These are phyloP conservation scores for Salix caprea DNA, from an alignment of 345 rosid genomes.

Conservation along the genomic window DNA sequence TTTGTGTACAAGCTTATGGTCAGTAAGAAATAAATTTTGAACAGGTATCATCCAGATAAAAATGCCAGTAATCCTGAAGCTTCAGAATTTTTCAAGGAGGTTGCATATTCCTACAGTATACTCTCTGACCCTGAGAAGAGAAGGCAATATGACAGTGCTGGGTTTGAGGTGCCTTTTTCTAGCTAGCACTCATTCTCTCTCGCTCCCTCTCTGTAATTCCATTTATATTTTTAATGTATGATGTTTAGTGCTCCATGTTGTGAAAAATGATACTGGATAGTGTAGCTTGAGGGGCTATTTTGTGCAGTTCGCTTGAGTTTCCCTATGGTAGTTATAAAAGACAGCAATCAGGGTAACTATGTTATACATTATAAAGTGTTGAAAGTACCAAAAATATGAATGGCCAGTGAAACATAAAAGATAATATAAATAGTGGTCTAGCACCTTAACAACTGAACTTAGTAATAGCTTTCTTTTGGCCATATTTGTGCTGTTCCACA, in stretches of 20 bases:
- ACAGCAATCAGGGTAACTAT: not conserved
- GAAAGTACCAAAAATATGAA: not conserved
- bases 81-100: slow-evolving; percentile 91
- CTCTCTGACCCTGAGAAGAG: slow-evolving; percentile 97
- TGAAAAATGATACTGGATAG: not conserved
- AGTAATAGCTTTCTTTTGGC: not conserved
- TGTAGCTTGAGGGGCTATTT: not conserved
- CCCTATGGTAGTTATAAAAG: not conserved
- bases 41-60: slow-evolving; percentile 98
- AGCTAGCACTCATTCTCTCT: not conserved
- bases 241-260: not conserved
- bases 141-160: slow-evolving; percentile 92
- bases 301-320: not conserved
- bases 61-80: slow-evolving; percentile 94
- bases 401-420: not conserved
- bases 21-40: slow-evolving; percentile 3
- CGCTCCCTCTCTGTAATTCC: not conserved
- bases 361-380: not conserved
- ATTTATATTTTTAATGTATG: not conserved
- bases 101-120: slow-evolving; percentile 94
- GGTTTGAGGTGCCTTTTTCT: slow-evolving; percentile 69
- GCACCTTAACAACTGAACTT: not conserved
- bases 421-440: not conserved
- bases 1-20: not conserved
- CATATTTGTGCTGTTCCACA: not conserved